These are phyloP conservation scores for Amanita exitialis DNA, from an alignment of 768 basidiomycete genomes.

Conservation along the genomic window DNA sequence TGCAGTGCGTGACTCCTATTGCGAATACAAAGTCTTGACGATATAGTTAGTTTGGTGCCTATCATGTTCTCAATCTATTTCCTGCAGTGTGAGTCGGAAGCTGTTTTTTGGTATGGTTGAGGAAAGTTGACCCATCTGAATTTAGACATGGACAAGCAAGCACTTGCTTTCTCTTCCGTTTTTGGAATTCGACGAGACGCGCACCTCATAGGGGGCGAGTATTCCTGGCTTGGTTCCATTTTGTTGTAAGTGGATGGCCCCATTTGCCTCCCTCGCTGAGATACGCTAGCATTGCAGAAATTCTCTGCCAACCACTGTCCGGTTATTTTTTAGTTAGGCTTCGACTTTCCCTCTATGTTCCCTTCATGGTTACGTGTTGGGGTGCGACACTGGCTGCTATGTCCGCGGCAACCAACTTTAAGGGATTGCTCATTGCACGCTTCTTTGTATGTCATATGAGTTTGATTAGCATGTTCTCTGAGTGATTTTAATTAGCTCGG, in stretches of 20 bases:
- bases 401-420: constrained; percentile 20
- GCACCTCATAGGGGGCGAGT: constrained; percentile 20
- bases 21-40: neutral
- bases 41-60: constrained; percentile 18
- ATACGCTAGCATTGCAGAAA: constrained; percentile 18
- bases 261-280: neutral
- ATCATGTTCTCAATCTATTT: constrained; percentile 22
- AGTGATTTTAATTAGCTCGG: constrained; percentile 17
- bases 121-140: neutral
- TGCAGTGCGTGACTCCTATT: constrained; percentile 13
- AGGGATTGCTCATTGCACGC: constrained; percentile 19
- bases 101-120: neutral
- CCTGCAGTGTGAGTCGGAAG: constrained; percentile 15
- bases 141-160: constrained; percentile 24
- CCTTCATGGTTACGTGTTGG: constrained; percentile 23
- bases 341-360: constrained; percentile 21
- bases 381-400: constrained; percentile 21
- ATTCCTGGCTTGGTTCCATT: constrained; percentile 23
- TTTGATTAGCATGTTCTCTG: neutral
- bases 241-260: constrained; percentile 15
- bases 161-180: constrained; percentile 22
- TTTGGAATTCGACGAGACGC: constrained; percentile 21
- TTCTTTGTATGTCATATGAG: constrained; percentile 18
- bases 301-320: constrained; percentile 23
- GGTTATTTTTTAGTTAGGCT: constrained; percentile 22